These are phyloP conservation scores for Acacia acuminata DNA, from an alignment of 306 rosid species.

Conservation along the genomic window DNA sequence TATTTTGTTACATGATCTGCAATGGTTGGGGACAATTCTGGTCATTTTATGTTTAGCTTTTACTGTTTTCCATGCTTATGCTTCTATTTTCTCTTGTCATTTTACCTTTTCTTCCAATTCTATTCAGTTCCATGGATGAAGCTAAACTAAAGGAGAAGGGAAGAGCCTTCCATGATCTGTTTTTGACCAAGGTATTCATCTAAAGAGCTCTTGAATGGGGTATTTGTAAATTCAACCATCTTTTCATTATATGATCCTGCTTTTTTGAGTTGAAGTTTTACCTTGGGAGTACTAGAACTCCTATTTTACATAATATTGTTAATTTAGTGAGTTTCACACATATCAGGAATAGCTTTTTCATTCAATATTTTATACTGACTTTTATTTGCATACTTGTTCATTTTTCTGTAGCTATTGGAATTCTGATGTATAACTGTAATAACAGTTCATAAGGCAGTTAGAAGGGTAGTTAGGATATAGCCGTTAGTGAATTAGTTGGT, in stretches of 20 bases:
- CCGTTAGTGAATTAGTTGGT: no score
- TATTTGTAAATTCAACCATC: constrained; percentile 16
- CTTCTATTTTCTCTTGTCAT: constrained; percentile 11
- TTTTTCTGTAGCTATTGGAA: constrained; percentile 10
- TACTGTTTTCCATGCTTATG: constrained; percentile 2
- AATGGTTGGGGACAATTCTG: not conserved
- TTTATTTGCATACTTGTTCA: constrained; percentile 17
- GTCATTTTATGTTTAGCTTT: constrained; percentile 1
- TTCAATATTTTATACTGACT: constrained; percentile 17
- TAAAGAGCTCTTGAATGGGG: constrained; percentile 5
- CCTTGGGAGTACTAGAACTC: constrained; percentile 17
- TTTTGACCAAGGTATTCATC: constrained; percentile 83
- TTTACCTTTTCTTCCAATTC: constrained; percentile 32
- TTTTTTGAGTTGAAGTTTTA: constrained; percentile 22
- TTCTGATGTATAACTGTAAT: no score
- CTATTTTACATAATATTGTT: constrained; percentile 15
- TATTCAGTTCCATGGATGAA: constrained; percentile 83
- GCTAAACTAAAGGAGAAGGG: constrained; percentile 95
- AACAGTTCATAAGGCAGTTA: no score
- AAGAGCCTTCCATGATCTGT: constrained; percentile 85
- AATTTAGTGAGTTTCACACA: constrained; percentile 14
- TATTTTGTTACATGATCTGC: constrained; percentile 11
- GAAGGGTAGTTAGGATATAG: no score
- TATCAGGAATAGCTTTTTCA: constrained; percentile 4
- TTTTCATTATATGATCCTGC: constrained; percentile 21